Evolutionary conservation across 202 grass and related monocot species (phyloP).

Genomic region (Setaria italica): DNA sequence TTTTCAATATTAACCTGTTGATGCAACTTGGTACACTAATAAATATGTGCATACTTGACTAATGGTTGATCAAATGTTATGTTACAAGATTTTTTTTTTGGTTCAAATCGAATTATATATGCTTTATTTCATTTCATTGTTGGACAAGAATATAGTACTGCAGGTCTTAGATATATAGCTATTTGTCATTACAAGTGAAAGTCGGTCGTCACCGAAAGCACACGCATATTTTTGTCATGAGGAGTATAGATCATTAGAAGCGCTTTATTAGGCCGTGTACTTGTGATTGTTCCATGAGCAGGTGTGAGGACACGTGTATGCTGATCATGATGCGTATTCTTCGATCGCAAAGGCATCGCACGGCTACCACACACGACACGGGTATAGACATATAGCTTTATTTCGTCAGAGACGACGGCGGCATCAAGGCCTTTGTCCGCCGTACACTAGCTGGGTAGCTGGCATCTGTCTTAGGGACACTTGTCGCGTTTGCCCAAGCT

Average conservation of each 20-base stretch:
- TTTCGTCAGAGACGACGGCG: background rate
- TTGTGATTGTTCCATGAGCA: background rate
- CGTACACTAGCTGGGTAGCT: slow-evolving; percentile 26
- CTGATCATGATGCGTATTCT: background rate
- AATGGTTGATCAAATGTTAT: background rate
- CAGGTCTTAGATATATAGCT: no score
- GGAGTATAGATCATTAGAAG: background rate
- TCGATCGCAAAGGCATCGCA: background rate
- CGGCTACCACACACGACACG: background rate
- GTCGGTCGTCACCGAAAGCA: background rate
- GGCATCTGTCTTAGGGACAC: slow-evolving; percentile 26
- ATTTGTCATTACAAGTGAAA: background rate
- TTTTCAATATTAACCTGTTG: no score
- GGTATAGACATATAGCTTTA: background rate
- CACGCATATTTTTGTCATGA: background rate
- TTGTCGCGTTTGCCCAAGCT: slow-evolving; percentile 15
- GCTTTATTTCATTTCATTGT: no score
- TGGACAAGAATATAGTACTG: background rate
- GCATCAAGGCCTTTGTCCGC: background rate
- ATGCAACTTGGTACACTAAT: no score
- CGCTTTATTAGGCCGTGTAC: background rate
- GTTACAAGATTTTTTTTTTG: background rate
- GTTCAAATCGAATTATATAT: background rate
- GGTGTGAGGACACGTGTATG: background rate
- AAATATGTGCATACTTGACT: no score